phyloP scores from a whole-genome alignment of 768 basidiomycete species.

The Antrodiella citrinella region DNA sequence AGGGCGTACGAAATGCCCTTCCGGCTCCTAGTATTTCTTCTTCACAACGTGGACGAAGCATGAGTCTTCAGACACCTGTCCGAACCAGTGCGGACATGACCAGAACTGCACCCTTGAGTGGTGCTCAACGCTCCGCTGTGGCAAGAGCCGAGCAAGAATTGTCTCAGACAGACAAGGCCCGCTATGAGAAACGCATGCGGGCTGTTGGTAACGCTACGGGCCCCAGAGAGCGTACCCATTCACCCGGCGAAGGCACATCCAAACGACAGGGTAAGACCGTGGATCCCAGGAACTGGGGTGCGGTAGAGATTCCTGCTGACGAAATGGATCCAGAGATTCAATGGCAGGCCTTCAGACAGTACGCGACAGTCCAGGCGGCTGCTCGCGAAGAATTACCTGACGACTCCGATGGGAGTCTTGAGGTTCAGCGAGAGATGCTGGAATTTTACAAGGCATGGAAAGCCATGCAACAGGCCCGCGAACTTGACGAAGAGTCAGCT shows the following conservation, averaged over 20 bases:
- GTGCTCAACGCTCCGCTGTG: background rate
- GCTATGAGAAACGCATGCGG: background rate
- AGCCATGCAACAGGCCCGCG: background rate
- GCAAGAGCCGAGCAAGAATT: background rate
- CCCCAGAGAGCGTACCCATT: conserved; percentile 1
- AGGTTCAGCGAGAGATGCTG: background rate
- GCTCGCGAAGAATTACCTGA: background rate
- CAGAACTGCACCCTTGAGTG: too few species aligned
- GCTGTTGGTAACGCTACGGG: background rate
- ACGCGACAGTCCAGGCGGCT: background rate
- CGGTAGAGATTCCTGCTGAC: conserved; percentile 3
- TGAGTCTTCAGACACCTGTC: too few species aligned
- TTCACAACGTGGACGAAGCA: background rate
- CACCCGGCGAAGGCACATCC: conserved; percentile 12
- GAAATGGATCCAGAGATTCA: conserved; percentile 14
- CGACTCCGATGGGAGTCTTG: background rate
- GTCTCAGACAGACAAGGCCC: background rate
- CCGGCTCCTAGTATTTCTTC: background rate
- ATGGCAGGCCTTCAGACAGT: background rate
- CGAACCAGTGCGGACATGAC: too few species aligned
- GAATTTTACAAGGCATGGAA: background rate
- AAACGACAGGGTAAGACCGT: conserved; percentile 11
- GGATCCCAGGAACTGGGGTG: conserved; percentile 16
- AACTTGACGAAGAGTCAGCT: too few species aligned
- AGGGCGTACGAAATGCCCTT: too few species aligned